phyloP scores from a whole-genome alignment of 2,329 filamentous ascomycete genomes.

The Fusarium mangiferae region DNA sequence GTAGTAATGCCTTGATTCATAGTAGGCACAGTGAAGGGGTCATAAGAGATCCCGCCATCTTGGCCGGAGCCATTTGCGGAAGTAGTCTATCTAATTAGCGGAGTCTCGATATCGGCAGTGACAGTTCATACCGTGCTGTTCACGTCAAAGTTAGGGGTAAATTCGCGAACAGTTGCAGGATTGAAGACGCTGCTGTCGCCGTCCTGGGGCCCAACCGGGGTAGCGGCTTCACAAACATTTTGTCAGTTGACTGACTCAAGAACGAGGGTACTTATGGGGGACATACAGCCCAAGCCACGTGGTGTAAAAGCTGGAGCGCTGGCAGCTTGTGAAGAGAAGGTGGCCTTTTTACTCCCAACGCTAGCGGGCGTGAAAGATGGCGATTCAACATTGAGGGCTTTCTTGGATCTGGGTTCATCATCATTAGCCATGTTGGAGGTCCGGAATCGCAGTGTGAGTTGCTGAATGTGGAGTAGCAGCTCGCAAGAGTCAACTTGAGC shows the following conservation, averaged over 20 bases:
- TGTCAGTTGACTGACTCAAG: constrained; percentile 18
- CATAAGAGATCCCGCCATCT: constrained; percentile 59
- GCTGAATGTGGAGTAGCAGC: neutral
- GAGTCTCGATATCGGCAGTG: neutral
- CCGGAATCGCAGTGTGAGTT: neutral
- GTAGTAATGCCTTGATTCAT: constrained; percentile 63
- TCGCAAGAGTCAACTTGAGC: neutral
- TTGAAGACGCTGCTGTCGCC: constrained; percentile 62
- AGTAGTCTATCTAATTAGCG: constrained; percentile 45
- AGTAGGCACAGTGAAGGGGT: constrained; percentile 71
- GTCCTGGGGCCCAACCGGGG: constrained; percentile 55
- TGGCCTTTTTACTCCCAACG: constrained; percentile 71
- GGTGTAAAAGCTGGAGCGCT: constrained; percentile 89
- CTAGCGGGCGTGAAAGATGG: constrained; percentile 87
- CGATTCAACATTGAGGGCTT: constrained; percentile 92
- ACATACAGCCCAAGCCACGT: constrained; percentile 62
- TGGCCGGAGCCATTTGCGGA: constrained; percentile 60
- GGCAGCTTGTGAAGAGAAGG: constrained; percentile 90
- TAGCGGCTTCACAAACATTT: constrained; percentile 44
- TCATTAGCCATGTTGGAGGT: constrained; percentile 28
- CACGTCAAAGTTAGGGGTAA: constrained; percentile 68
- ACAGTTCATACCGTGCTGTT: constrained; percentile 57
- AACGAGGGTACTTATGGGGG: neutral
- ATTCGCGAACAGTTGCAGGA: constrained; percentile 67
- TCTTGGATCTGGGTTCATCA: constrained; percentile 63